Evolutionary conservation across 371 early-diverging fungal genomes (phyloP).

Genomic region (Zychaea mexicana): DNA sequence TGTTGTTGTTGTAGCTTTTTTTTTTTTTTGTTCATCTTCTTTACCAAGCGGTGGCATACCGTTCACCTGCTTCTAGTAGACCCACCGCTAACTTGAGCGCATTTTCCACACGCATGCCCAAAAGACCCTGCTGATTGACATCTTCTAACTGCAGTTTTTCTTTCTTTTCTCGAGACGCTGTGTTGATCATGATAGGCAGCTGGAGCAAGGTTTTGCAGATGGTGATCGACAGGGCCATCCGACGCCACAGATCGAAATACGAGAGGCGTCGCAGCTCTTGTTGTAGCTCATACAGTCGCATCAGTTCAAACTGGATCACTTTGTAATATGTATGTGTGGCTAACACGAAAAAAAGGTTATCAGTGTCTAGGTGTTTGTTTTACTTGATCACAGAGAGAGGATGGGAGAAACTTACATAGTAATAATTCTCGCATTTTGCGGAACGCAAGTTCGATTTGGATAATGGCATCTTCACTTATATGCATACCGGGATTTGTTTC

Average conservation of each 20-base stretch:
- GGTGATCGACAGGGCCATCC: slow-evolving; percentile 59
- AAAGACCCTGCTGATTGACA: slow-evolving; percentile 37
- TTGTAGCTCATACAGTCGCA: slow-evolving; percentile 63
- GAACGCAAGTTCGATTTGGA: slow-evolving; percentile 61
- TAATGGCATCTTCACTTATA: slow-evolving; percentile 64
- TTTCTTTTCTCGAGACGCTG: slow-evolving; percentile 31
- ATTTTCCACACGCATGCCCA: slow-evolving; percentile 53
- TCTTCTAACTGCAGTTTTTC: slow-evolving; percentile 18
- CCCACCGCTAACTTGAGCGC: slow-evolving; percentile 58
- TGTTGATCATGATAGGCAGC: slow-evolving; percentile 63
- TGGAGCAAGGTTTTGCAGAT: slow-evolving; percentile 57
- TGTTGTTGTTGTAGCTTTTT: neutral
- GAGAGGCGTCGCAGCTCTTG: slow-evolving; percentile 58
- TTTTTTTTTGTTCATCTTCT: neutral
- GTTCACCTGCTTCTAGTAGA: slow-evolving; percentile 57
- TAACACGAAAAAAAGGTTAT: slow-evolving; percentile 6
- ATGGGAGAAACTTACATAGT: slow-evolving; percentile 44
- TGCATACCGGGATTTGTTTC: slow-evolving; percentile 57
- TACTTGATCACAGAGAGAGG: neutral
- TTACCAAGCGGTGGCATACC: slow-evolving; percentile 30
- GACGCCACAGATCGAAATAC: slow-evolving; percentile 60
- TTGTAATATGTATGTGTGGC: slow-evolving; percentile 66
- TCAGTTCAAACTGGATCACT: slow-evolving; percentile 61
- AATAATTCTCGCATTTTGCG: slow-evolving; percentile 58
- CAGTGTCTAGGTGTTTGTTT: neutral